Evolutionary conservation across 352 stramenopile species (phyloP), one percentile per base, ranked within the genome.

Genomic region (Saprolegnia parasitica): DNA sequence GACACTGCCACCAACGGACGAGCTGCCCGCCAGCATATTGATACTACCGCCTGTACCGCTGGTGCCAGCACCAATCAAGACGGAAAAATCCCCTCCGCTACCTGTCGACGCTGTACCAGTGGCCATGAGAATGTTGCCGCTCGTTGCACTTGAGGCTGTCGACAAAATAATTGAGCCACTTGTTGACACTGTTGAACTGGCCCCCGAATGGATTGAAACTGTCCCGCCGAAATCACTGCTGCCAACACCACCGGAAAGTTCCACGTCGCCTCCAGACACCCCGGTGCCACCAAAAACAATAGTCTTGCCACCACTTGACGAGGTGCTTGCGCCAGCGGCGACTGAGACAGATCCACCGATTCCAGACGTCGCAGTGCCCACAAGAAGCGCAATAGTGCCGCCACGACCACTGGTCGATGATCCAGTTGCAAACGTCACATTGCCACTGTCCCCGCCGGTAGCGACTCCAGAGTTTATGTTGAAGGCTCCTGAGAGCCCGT

Each of bases 21-120:
- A 56, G 24, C 26, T 67, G 23, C 58, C 58, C 56, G 37, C 50
- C 1, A 32, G 72, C 39, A 81, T 39, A 13, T 56, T 73, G 20
- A 81, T 45, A 32, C 15, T 37, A n/a, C 77, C 77, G 56, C 73
- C 79, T 4, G 73, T 37, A 56, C 73, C 71, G 57, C n/a, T 72
- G n/a, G 67, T 58, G 55, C 47, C 71, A 55, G 61, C 29, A 3
- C 70, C 47, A 1, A 72, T 71, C 54, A 64, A 54, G 42, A 74
- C 70, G 39, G 42, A 57, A 13, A 78, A 57, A 47, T 35, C 45
- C 11, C 71, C 73, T n/a, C 70, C 65, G 26, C 67, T 61, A 23
- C 73, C 71, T 23, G 49, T 63, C 13, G 57, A 71, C 11, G 73
- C 57, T 16, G 26, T 49, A n/a, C 58, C 58, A 35, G 58, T 67